A percentile compares a stretch with the other conserved stretches of the same genome.
phyloP scores from a whole-genome alignment of 2,329 filamentous ascomycete genomes.

The Fusarium brevicatenulatum region DNA sequence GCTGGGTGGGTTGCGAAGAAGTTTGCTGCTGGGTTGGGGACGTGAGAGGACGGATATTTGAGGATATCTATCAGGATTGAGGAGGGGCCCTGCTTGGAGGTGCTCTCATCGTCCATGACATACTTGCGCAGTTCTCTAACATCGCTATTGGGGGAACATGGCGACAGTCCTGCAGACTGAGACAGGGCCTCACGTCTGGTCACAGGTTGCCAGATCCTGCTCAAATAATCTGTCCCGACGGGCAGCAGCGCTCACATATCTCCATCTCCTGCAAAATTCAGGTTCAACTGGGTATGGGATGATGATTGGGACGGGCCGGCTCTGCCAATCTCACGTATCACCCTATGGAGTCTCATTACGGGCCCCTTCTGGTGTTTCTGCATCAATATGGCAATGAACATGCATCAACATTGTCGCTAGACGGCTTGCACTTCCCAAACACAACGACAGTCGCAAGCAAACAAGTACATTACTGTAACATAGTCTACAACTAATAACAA shows the following conservation, averaged over 20 bases:
- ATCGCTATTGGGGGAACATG: accelerated
- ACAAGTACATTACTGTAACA: neutral
- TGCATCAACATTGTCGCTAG: neutral
- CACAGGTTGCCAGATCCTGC: neutral
- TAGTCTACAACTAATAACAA: neutral
- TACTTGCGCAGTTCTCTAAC: neutral
- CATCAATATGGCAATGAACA: neutral
- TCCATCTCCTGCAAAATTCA: neutral
- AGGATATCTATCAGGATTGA: neutral
- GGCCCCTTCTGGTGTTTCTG: neutral
- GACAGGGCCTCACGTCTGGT: neutral
- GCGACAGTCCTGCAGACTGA: neutral
- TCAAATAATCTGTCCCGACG: neutral
- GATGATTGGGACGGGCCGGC: neutral
- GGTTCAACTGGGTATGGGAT: neutral
- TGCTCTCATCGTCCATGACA: accelerated
- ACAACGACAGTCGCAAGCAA: neutral
- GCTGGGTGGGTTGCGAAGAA: constrained; percentile 77
- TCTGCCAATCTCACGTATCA: neutral
- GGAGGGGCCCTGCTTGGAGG: neutral
- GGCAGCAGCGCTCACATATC: neutral
- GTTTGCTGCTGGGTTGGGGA: constrained; percentile 60
- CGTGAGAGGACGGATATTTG: constrained; percentile 12
- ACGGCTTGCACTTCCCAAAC: neutral
- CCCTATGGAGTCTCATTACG: neutral